phyloP scores from a whole-genome alignment of 2,329 filamentous ascomycete genomes.

The Trichoderma sp. region DNA sequence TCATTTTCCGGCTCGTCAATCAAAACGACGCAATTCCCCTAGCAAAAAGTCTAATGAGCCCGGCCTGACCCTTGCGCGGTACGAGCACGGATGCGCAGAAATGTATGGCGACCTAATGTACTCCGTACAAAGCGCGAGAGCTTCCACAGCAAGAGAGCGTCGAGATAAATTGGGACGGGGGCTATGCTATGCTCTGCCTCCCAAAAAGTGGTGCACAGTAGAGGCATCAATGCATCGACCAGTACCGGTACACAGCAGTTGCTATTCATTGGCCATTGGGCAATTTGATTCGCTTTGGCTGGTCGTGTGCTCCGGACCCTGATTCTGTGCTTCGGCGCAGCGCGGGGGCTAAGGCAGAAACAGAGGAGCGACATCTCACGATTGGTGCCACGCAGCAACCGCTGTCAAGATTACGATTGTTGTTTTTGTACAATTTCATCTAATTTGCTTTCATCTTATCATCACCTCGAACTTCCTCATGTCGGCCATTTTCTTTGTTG shows the following conservation, averaged over 20 bases:
- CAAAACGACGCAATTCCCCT: neutral
- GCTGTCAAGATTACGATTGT: neutral
- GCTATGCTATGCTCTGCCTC: constrained; percentile 3
- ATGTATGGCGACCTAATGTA: constrained; percentile 9
- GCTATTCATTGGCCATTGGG: neutral
- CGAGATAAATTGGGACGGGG: neutral
- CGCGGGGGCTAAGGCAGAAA: neutral
- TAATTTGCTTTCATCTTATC: neutral
- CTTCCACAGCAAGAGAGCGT: neutral
- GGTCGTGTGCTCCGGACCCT: constrained; percentile 3
- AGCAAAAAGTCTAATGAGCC: constrained; percentile 17
- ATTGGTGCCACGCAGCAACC: constrained; percentile 27
- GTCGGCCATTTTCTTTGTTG: neutral
- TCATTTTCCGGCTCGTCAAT: neutral
- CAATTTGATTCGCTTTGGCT: neutral
- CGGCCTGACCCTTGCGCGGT: neutral
- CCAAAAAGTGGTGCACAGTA: neutral
- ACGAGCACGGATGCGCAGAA: neutral
- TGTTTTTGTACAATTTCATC: neutral
- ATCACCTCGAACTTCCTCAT: neutral
- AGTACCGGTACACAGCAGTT: neutral
- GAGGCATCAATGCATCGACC: neutral
- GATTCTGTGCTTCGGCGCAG: neutral
- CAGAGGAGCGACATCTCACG: neutral
- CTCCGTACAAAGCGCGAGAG: neutral